Evolutionary conservation across 2,329 filamentous ascomycete species (phyloP).

Genomic region (Chaetomium globosum): DNA sequence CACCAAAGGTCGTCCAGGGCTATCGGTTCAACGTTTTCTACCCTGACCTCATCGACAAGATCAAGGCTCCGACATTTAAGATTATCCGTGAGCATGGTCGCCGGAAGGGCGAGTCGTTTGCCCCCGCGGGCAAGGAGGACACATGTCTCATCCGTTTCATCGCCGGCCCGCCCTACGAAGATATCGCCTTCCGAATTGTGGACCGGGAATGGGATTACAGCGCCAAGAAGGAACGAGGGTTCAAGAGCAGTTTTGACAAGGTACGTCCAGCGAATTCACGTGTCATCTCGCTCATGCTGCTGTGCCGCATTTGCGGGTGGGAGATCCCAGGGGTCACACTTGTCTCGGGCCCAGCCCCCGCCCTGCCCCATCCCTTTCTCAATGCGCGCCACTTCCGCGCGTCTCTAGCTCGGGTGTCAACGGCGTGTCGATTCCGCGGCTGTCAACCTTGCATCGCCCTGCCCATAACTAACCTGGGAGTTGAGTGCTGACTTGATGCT

Average conservation of each 20-base stretch:
- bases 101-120: constrained; percentile 86
- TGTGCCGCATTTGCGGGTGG: constrained; percentile 20
- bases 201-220: constrained; percentile 99
- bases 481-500: constrained; percentile 23
- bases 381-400: constrained; percentile 20
- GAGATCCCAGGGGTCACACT: constrained; percentile 17
- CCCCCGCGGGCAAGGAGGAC: constrained; percentile 91
- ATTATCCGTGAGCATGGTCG: constrained; percentile 93
- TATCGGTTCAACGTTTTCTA: constrained; percentile 99
- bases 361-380: constrained; percentile 20
- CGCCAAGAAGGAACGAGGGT: constrained; percentile 90
- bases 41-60: constrained; percentile 92
- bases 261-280: constrained; percentile 52
- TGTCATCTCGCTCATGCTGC: constrained; percentile 27
- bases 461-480: not conserved
- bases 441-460: not conserved
- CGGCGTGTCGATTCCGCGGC: not conserved
- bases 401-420: not conserved
- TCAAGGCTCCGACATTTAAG: constrained; percentile 90
- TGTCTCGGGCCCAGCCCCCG: constrained; percentile 29
- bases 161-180: constrained; percentile 92
- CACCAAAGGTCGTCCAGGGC: constrained; percentile 95
- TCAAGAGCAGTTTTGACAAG: constrained; percentile 97
- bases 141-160: constrained; percentile 96
- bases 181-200: constrained; percentile 95